These are phyloP conservation scores for Cladosporium cucumerinum DNA, from an alignment of 2,329 filamentous ascomycete species.

Conservation along the genomic window DNA sequence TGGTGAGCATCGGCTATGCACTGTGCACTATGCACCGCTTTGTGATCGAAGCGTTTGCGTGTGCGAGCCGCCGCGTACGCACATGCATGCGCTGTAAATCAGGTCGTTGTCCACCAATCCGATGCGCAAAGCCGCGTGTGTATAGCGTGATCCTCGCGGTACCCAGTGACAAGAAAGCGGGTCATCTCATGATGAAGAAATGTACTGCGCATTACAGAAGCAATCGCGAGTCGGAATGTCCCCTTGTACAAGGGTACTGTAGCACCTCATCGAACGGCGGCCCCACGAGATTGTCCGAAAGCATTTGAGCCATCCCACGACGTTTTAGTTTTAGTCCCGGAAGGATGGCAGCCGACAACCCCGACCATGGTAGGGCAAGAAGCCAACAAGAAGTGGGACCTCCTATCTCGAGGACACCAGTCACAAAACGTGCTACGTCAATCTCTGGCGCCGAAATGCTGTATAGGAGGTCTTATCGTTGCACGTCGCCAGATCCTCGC, in stretches of 20 bases:
- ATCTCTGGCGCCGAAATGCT: neutral
- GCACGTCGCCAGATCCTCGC: neutral
- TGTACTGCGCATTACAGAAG: neutral
- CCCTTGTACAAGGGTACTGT: neutral
- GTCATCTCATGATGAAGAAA: neutral
- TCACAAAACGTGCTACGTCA: neutral
- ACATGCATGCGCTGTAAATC: slow-evolving; percentile 6
- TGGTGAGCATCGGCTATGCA: slow-evolving; percentile 7
- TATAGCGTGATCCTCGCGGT: neutral
- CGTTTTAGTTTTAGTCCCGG: neutral
- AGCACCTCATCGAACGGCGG: slow-evolving; percentile 2
- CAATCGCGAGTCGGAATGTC: neutral
- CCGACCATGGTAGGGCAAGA: neutral
- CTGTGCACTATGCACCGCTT: neutral
- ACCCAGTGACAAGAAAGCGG: neutral
- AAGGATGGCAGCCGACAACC: neutral
- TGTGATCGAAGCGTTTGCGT: neutral
- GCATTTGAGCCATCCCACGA: neutral
- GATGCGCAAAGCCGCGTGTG: neutral
- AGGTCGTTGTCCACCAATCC: neutral
- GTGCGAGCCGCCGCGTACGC: slow-evolving; percentile 4
- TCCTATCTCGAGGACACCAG: neutral
- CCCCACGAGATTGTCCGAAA: slow-evolving; percentile 15
- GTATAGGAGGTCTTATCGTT: neutral
- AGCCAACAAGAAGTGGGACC: neutral